phyloP scores from a whole-genome alignment of 129 eudicot genomes.

The Chrysanthemum makinoi region DNA sequence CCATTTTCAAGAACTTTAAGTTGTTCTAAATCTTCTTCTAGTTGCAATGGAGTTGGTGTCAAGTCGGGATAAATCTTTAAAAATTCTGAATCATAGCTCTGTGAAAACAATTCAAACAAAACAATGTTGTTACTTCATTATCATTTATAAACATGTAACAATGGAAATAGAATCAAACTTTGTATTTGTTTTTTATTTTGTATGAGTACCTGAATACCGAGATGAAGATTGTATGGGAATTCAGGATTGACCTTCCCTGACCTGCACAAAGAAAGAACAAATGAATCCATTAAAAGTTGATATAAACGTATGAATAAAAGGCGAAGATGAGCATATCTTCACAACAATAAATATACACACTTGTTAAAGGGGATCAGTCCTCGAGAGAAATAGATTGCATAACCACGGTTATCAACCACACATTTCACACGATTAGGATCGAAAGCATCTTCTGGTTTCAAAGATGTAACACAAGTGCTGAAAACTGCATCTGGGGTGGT shows the following conservation, averaged over 20 bases:
- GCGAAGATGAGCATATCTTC: not conserved
- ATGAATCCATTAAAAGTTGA: not conserved
- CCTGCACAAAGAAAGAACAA: slow-evolving; percentile 37
- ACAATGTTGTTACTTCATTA: too few relatives aligned
- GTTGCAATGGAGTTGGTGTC: slow-evolving; percentile 85
- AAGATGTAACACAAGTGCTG: slow-evolving; percentile 92
- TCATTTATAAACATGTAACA: not conserved
- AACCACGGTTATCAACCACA: slow-evolving; percentile 80
- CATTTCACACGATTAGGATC: slow-evolving; percentile 97
- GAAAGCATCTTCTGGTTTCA: slow-evolving; percentile 91
- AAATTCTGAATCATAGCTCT: slow-evolving; percentile 84
- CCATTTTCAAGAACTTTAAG: slow-evolving; percentile 98
- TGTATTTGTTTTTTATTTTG: slow-evolving; percentile 5
- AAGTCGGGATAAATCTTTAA: slow-evolving; percentile 71
- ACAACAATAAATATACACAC: slow-evolving; percentile 40
- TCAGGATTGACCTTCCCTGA: slow-evolving; percentile 76
- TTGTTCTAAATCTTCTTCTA: slow-evolving; percentile 98
- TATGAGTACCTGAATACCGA: slow-evolving; percentile 86
- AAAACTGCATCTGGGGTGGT: slow-evolving; percentile 93
- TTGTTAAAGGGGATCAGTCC: slow-evolving; percentile 90
- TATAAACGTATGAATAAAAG: not conserved
- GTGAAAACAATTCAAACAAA: not conserved
- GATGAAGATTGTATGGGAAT: slow-evolving; percentile 90
- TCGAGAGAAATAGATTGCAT: slow-evolving; percentile 88
- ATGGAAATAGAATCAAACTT: not conserved